Evolutionary conservation across 2,329 filamentous ascomycete species (phyloP).

Genomic region (Colletotrichum tamarilloi): DNA sequence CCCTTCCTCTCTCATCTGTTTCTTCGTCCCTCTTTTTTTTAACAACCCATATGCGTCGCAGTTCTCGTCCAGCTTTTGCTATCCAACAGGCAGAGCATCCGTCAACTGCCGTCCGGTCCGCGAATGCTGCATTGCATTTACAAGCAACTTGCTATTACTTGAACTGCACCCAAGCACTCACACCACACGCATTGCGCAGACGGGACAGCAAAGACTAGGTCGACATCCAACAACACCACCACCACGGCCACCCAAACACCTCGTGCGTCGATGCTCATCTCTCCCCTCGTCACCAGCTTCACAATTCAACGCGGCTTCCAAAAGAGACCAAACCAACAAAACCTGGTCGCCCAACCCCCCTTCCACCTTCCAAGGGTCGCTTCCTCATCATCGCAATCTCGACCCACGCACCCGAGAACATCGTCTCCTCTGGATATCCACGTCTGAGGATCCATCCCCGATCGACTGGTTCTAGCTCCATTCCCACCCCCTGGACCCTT

Average conservation of each 20-base stretch:
- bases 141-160: background rate
- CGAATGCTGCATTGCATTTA: constrained; percentile 6
- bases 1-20: constrained; percentile 26
- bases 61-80: constrained; percentile 15
- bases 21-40: constrained; percentile 19
- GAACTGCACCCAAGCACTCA: background rate
- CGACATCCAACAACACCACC: background rate
- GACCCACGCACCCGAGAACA: constrained; percentile 33
- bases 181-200: background rate
- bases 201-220: background rate
- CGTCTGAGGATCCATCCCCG: constrained; percentile 37
- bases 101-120: constrained; percentile 2
- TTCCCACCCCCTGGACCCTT: constrained; percentile 36
- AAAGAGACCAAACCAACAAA: constrained; percentile 25
- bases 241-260: background rate
- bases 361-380: constrained; percentile 19
- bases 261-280: background rate
- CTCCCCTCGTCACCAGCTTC: background rate
- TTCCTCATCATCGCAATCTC: constrained; percentile 35
- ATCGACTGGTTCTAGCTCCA: constrained; percentile 39
- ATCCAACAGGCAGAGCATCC: constrained; percentile 16
- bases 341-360: constrained; percentile 27
- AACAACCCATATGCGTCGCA: constrained; percentile 27
- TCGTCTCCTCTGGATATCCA: constrained; percentile 31
- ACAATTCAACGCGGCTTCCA: constrained; percentile 2